Evolutionary conservation across 208 protist species (phyloP).

Genomic region (Acanthamoeba lenticulata): DNA sequence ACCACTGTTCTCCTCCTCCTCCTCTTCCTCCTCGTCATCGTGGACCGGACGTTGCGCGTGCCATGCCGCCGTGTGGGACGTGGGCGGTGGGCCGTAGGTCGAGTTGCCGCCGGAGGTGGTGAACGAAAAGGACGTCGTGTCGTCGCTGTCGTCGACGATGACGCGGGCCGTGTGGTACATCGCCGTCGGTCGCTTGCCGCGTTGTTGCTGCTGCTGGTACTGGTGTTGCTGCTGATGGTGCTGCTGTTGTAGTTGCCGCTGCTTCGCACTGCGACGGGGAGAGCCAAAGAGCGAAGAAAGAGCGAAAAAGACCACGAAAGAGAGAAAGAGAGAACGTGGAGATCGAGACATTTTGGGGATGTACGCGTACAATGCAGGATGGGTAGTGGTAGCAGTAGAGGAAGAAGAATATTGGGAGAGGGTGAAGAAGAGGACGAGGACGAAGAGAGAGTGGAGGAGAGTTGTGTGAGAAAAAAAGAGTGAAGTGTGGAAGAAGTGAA

Average conservation of each 20-base stretch:
- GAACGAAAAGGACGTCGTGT: background rate
- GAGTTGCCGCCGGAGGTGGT: background rate
- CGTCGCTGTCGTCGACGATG: background rate
- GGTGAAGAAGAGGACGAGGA: background rate
- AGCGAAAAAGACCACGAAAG: background rate
- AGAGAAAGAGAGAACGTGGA: background rate
- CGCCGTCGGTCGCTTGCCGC: too few relatives aligned
- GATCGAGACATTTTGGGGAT: too few relatives aligned
- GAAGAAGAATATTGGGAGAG: too few relatives aligned
- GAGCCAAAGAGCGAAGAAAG: background rate
- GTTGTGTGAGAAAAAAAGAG: background rate
- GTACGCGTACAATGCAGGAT: too few relatives aligned
- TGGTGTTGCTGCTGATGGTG: too few relatives aligned
- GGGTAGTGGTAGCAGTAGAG: too few relatives aligned
- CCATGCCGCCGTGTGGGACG: too few relatives aligned
- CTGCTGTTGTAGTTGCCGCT: background rate
- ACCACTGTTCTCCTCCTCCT: background rate
- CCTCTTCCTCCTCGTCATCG: background rate
- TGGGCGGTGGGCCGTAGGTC: too few relatives aligned
- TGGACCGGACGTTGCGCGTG: too few relatives aligned
- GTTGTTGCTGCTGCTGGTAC: too few relatives aligned
- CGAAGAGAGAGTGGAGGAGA: background rate
- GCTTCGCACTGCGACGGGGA: background rate
- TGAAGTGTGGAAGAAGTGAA: background rate
- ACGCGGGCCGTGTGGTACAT: too few relatives aligned